Evolutionary conservation across 139 green algal genomes (phyloP).

Genomic region (Zygnema circumcarinatum): DNA sequence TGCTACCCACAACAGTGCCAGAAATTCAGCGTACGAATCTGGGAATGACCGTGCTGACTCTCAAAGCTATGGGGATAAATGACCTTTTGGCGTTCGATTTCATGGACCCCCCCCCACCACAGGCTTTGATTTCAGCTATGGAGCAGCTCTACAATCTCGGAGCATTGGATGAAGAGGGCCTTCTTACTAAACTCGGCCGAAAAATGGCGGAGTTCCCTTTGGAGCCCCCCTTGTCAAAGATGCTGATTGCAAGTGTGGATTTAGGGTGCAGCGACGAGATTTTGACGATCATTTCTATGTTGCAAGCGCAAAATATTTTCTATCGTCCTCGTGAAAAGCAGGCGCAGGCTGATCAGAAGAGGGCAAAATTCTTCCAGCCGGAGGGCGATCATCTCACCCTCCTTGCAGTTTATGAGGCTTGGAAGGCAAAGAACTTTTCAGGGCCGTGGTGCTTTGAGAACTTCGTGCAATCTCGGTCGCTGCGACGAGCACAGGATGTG

Average conservation of each 20-base stretch:
- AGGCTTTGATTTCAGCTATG: constrained; percentile 76
- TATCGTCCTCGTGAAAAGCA: constrained; percentile 70
- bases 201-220: constrained; percentile 99
- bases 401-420: constrained; percentile 95
- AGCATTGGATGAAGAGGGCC: constrained; percentile 91
- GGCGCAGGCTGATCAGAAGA: constrained; percentile 84
- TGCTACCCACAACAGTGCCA: constrained; percentile 66
- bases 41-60: constrained; percentile 61
- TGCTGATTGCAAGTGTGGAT: constrained; percentile 95
- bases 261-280: constrained; percentile 96
- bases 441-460: constrained; percentile 95
- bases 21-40: constrained; percentile 71
- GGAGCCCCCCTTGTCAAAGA: constrained; percentile 95
- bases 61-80: constrained; percentile 87
- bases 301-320: constrained; percentile 70
- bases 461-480: constrained; percentile 88
- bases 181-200: constrained; percentile 93
- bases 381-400: constrained; percentile 98
- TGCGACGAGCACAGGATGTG: constrained; percentile 90
- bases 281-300: constrained; percentile 97
- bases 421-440: constrained; percentile 92
- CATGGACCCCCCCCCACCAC: constrained; percentile 93
- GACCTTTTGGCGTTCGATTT: constrained; percentile 98
- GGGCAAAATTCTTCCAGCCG: constrained; percentile 94
- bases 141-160: constrained; percentile 97